phyloP scores from a whole-genome alignment of 225 moss, liverwort and hornwort genomes.

The Neckera pumila region DNA sequence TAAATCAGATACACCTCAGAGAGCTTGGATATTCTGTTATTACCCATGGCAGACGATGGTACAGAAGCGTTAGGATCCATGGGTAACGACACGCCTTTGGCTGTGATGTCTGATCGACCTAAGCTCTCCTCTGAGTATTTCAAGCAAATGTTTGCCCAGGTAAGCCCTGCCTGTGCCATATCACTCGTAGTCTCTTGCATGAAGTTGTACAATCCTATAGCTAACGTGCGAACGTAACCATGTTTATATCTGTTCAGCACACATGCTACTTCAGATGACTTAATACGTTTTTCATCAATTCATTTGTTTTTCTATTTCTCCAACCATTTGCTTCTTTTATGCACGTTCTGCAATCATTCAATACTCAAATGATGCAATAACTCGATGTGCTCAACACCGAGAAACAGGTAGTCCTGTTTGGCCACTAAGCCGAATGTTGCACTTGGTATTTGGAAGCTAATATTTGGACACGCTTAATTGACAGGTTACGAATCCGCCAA shows the following conservation, averaged over 20 bases:
- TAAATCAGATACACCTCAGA: constrained; percentile 55
- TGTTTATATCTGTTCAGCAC: not conserved
- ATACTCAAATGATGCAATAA: not conserved
- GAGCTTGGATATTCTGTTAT: constrained; percentile 54
- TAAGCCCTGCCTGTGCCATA: not conserved
- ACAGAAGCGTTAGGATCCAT: constrained; percentile 76
- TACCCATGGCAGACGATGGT: constrained; percentile 75
- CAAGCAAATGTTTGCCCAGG: constrained; percentile 89
- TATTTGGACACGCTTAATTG: not conserved
- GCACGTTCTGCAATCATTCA: not conserved
- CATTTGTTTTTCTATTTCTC: not conserved
- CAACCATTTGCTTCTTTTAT: not conserved
- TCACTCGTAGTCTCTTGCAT: not conserved
- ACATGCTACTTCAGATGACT: not conserved
- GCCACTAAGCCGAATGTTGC: not conserved
- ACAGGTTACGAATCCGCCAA: constrained; percentile 82
- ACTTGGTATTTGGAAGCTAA: not conserved
- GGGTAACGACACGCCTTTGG: constrained; percentile 79
- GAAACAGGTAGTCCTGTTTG: not conserved
- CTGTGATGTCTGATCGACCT: constrained; percentile 66
- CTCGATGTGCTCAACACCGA: not conserved
- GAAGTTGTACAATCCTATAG: not conserved
- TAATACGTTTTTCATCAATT: not conserved
- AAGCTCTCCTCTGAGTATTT: constrained; percentile 73
- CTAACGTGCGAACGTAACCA: not conserved